Conservation (phyloP, 208 protist species). For the Herpetomonas tarakana region DNA sequence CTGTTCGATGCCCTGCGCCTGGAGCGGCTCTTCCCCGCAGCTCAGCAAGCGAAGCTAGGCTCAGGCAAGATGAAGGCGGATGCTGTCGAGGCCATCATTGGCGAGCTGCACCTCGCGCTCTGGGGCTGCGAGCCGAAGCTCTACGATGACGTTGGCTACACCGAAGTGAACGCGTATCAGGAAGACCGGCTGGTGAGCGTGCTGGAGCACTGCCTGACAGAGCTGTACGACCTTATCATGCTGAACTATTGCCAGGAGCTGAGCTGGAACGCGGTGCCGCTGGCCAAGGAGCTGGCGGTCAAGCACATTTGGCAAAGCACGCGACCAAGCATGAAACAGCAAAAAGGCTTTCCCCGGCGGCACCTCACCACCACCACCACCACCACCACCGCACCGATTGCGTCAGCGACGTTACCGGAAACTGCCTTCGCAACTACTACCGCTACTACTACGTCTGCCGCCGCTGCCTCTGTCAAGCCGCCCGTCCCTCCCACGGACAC, state of each 20-base stretch:
- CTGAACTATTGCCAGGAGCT: conserved; percentile 55
- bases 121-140: conserved; percentile 61
- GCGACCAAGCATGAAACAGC: conserved; percentile 11
- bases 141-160: conserved; percentile 56
- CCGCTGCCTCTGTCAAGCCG: too few relatives aligned
- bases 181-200: conserved; percentile 52
- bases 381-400: not conserved
- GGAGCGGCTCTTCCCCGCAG: conserved; percentile 26
- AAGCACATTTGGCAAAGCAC: conserved; percentile 40
- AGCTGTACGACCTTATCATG: conserved; percentile 83
- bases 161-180: conserved; percentile 59
- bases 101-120: conserved; percentile 59
- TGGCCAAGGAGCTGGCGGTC: conserved; percentile 79
- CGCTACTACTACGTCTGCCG: too few relatives aligned
- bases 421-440: too few relatives aligned
- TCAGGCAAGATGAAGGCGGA: conserved; percentile 81
- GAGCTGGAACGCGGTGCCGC: conserved; percentile 41
- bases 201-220: conserved; percentile 80
- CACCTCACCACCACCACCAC: not conserved
- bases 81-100: conserved; percentile 70
- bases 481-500: too few relatives aligned
- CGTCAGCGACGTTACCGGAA: too few relatives aligned
- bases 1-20: conserved; percentile 76
- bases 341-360: conserved; percentile 4
- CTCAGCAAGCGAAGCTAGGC: conserved; percentile 17